A percentile compares a stretch with the other conserved stretches of the same genome.
Evolutionary conservation across 495 filamentous ascomycete species (phyloP).

Genomic region (Aspergillus diversus): DNA sequence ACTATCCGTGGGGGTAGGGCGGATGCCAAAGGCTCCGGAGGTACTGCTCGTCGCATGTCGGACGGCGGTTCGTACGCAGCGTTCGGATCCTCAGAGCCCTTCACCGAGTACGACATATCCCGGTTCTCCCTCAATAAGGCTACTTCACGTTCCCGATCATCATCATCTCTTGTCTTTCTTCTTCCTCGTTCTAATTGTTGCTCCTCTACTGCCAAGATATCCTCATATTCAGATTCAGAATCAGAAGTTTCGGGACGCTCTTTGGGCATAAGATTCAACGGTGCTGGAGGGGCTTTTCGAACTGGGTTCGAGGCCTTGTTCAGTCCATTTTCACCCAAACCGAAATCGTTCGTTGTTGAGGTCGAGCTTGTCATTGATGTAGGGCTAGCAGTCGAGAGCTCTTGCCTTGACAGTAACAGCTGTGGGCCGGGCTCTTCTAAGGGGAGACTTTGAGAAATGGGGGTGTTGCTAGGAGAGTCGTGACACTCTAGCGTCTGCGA

Average conservation of each 20-base stretch:
- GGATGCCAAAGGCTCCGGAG: constrained; percentile 39
- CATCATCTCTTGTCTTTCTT: constrained; percentile 83
- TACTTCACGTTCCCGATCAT: constrained; percentile 77
- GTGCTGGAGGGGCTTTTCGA: constrained; percentile 83
- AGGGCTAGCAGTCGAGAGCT: constrained; percentile 24
- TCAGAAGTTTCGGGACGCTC: constrained; percentile 57
- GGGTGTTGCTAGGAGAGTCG: constrained; percentile 8
- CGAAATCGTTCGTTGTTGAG: constrained; percentile 23
- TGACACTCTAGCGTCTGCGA: constrained; percentile 4
- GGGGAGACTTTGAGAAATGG: constrained; percentile 12
- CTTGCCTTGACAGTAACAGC: constrained; percentile 22
- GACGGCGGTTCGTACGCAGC: constrained; percentile 15
- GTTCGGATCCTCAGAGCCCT: background rate
- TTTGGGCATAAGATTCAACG: constrained; percentile 67
- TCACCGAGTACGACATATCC: constrained; percentile 7
- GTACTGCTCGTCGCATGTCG: constrained; percentile 30
- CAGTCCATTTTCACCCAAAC: constrained; percentile 23
- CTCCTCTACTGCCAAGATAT: constrained; percentile 69
- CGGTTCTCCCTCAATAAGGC: constrained; percentile 60
- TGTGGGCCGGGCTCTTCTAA: constrained; percentile 12
- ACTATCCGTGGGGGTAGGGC: constrained; percentile 38
- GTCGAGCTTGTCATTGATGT: constrained; percentile 23
- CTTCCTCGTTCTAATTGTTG: constrained; percentile 70
- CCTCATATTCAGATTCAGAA: constrained; percentile 84
- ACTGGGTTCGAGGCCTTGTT: constrained; percentile 54